phyloP scores from a whole-genome alignment of 176 grass and related monocot genomes.

The Zea luxurians region DNA sequence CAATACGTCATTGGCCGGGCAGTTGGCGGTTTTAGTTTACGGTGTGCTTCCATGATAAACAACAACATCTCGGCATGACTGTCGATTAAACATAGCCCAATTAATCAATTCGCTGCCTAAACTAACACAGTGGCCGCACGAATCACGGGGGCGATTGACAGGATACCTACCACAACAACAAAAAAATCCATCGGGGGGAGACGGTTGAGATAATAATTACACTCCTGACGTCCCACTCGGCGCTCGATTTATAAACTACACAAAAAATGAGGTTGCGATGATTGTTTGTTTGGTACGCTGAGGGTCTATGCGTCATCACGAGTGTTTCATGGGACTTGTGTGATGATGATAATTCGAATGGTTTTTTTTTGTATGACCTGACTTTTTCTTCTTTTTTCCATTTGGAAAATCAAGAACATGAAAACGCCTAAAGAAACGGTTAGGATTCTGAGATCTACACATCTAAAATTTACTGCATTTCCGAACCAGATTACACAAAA shows the following conservation, averaged over 20 bases:
- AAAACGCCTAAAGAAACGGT: neutral
- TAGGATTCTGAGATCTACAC: neutral
- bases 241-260: too few relatives aligned
- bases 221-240: neutral
- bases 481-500: too few relatives aligned
- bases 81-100: neutral
- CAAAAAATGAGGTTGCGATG: too few relatives aligned
- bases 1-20: neutral
- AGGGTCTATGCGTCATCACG: neutral
- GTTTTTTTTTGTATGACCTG: neutral
- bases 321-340: neutral
- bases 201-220: neutral
- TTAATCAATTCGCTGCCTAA: neutral
- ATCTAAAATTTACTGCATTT: neutral
- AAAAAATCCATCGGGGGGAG: neutral
- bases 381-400: neutral
- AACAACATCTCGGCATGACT: neutral
- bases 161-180: conserved; percentile 36
- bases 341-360: neutral
- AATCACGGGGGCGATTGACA: conserved; percentile 38
- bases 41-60: neutral
- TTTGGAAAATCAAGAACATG: neutral
- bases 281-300: neutral
- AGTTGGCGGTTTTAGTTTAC: neutral
- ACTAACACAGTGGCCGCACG: conserved; percentile 4